Evolutionary conservation across 345 rosid genomes (phyloP), one percentile per base, ranked within the genome.

Genomic region (Litchi chinensis): DNA sequence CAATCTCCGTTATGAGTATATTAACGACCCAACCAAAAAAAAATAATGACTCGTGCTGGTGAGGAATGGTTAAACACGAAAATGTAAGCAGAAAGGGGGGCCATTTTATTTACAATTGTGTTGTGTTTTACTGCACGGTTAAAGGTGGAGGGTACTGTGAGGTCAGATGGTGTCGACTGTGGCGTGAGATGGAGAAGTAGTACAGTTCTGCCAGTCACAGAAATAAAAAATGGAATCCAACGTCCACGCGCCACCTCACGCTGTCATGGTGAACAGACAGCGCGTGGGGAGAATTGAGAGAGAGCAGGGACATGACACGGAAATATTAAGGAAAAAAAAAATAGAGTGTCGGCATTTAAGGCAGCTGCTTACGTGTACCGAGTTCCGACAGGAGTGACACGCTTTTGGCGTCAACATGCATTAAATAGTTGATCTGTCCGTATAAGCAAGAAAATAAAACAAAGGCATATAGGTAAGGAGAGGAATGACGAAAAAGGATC

Each of bases 321-420:
- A 80, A 71, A 74, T 77, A 63, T 76, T 26, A 77, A 50, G 78
- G 74, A 68, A 71, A 81, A 57, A 26, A 26, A 70, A 76, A 81
- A 73, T 67, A 73, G 74, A 76, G 70, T 81, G 84, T 77, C 82
- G 85, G 85, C 85, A 81, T 81, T 81, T 66, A 79, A 75, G 73
- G 83, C 83, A 77, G 77, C 79, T 80, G 59, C 54, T 78, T 78
- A 82, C 83, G 83, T 81, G 82, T 62, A 83, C 52, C 78, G 13
- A 50, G n/a, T 52, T 76, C 84, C 83, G 81, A 83, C 84, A 78
- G n/a, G 40, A 52, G 80, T 83, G 90, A 83, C 87, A 85, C 83
- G 87, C 83, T 48, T 10, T 78, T 62, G 52, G 78, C 84, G 87
- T 83, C 87, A 87, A 81, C 79, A 13, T 37, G 83, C 73, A 73